Conservation (phyloP, 2,329 filamentous ascomycete genomes). For the Verticillium dahliae region DNA sequence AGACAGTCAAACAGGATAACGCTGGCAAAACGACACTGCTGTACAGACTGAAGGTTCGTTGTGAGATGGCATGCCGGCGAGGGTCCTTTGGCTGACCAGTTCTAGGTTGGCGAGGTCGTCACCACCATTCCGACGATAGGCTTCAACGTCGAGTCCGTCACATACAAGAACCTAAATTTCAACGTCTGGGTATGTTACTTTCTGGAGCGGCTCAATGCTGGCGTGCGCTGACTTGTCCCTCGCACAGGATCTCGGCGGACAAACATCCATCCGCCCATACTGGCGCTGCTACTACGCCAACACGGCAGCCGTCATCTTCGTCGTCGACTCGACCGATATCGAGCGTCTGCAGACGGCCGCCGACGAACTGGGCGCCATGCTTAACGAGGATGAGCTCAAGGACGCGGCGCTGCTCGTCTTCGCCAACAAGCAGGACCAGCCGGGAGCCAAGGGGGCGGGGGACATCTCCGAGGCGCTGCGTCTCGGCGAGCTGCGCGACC, state of each 20-base stretch:
- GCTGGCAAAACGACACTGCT: conserved; percentile 96
- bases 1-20: conserved; percentile 63
- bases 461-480: conserved; percentile 93
- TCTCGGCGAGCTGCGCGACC: conserved; percentile 83
- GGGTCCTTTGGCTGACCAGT: background rate
- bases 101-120: conserved; percentile 92
- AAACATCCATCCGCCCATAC: conserved; percentile 98
- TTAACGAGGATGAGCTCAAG: conserved; percentile 93
- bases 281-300: conserved; percentile 99
- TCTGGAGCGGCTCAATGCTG: background rate
- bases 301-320: conserved; percentile 96
- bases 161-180: conserved; percentile 97
- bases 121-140: conserved; percentile 99
- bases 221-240: background rate
- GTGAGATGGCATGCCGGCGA: background rate
- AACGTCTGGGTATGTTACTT: conserved; percentile 79
- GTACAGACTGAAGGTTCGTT: conserved; percentile 81
- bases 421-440: conserved; percentile 98
- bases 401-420: conserved; percentile 91
- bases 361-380: conserved; percentile 89
- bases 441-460: conserved; percentile 89
- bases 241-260: conserved; percentile 80
- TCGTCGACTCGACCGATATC: conserved; percentile 96
- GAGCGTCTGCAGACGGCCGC: conserved; percentile 87
- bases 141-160: conserved; percentile 98